phyloP scores from a whole-genome alignment of 2,329 filamentous ascomycete genomes.

The Fusarium sp. region DNA sequence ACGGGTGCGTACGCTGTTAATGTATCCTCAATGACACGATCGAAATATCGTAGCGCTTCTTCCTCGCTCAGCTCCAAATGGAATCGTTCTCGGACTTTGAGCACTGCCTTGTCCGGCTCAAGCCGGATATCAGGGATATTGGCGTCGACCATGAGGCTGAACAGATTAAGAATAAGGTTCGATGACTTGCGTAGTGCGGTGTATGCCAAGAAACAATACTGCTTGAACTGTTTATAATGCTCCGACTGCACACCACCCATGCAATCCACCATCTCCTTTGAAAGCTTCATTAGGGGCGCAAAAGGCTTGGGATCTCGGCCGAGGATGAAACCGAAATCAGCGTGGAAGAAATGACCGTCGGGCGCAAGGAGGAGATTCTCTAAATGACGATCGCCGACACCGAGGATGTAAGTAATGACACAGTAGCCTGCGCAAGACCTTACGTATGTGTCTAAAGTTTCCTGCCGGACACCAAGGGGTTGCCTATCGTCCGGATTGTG shows the following conservation, averaged over 20 bases:
- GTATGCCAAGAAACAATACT: constrained; percentile 96
- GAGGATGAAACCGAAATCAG: constrained; percentile 97
- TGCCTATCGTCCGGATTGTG: constrained; percentile 89
- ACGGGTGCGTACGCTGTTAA: constrained; percentile 90
- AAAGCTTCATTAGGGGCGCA: constrained; percentile 95
- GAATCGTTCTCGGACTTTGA: constrained; percentile 95
- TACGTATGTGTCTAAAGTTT: constrained; percentile 94
- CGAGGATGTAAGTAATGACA: constrained; percentile 97
- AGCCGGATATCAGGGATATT: constrained; percentile 96
- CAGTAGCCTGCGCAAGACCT: constrained; percentile 98
- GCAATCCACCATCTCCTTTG: constrained; percentile 97
- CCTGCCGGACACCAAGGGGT: constrained; percentile 87
- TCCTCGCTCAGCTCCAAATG: constrained; percentile 92
- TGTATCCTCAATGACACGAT: constrained; percentile 89
- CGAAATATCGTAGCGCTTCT: constrained; percentile 88
- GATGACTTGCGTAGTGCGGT: constrained; percentile 89
- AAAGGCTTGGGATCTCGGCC: constrained; percentile 98
- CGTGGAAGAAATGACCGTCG: constrained; percentile 95
- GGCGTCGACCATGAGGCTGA: constrained; percentile 96
- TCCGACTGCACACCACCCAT: constrained; percentile 89
- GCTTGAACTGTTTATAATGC: constrained; percentile 89
- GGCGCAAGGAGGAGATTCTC: constrained; percentile 94
- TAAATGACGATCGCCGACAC: constrained; percentile 93
- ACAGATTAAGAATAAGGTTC: constrained; percentile 92
- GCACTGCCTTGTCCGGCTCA: constrained; percentile 91